Conservation (phyloP, 1,139 yeast species). For the Magnusiomyces suaveolens region DNA sequence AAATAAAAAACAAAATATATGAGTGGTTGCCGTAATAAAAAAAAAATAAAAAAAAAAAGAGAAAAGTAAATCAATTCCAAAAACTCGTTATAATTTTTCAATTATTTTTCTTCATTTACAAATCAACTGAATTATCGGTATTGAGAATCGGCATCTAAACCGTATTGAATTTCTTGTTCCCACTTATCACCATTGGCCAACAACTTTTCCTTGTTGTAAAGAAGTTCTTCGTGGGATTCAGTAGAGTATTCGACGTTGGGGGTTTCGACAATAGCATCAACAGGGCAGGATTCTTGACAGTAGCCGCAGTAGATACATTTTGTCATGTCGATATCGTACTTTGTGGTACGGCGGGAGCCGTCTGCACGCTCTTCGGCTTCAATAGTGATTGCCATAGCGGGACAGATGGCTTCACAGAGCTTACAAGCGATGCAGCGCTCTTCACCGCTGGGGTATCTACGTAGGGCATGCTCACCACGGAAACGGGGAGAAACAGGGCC, state of each 20-base stretch:
- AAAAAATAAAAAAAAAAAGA: too few relatives aligned
- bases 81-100: neutral
- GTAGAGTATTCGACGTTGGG: constrained; percentile 85
- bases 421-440: constrained; percentile 89
- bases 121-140: too few relatives aligned
- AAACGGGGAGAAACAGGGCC: constrained; percentile 86
- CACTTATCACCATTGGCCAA: constrained; percentile 87
- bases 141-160: constrained; percentile 83
- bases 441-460: constrained; percentile 87
- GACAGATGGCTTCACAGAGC: constrained; percentile 86
- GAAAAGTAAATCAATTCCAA: neutral
- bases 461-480: constrained; percentile 87
- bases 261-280: constrained; percentile 85
- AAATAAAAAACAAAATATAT: too few relatives aligned
- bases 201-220: constrained; percentile 81
- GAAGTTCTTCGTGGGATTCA: constrained; percentile 77
- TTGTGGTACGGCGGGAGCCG: constrained; percentile 82
- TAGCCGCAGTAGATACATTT: constrained; percentile 89
- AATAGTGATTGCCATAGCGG: constrained; percentile 87
- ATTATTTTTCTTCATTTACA: neutral
- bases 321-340: constrained; percentile 89
- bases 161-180: constrained; percentile 88
- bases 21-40: too few relatives aligned
- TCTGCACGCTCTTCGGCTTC: constrained; percentile 90
- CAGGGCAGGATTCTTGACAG: constrained; percentile 92